A percentile compares a stretch with the other conserved stretches of the same genome.
Conservation (phyloP, 208 protist genomes). For the Acanthamoeba lenticulata region DNA sequence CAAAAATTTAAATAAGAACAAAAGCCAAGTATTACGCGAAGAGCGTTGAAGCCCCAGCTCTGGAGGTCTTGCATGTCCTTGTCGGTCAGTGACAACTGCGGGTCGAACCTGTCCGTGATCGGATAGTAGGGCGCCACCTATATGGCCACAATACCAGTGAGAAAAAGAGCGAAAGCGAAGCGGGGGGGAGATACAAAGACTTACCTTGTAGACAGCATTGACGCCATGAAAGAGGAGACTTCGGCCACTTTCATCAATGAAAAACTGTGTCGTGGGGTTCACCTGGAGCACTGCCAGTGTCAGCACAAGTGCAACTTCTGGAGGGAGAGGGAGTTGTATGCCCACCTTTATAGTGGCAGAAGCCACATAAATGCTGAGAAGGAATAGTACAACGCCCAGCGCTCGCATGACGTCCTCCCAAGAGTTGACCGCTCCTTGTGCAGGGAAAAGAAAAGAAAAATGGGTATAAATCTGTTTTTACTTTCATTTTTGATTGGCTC, state of each 20-base stretch:
- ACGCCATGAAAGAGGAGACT: conserved; percentile 79
- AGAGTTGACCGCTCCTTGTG: no score
- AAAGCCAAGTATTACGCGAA: conserved; percentile 56
- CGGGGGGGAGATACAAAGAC: background rate
- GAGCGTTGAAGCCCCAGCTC: conserved; percentile 76
- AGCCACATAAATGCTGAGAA: no score
- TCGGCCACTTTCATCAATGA: conserved; percentile 74
- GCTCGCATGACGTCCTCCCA: no score
- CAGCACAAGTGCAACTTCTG: no score
- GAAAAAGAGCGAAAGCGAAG: background rate
- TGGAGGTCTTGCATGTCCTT: conserved; percentile 69
- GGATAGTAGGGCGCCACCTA: conserved; percentile 50
- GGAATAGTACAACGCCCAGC: no score
- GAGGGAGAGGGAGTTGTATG: no score
- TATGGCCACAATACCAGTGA: background rate
- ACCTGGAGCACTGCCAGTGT: conserved; percentile 72
- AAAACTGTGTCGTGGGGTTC: conserved; percentile 64
- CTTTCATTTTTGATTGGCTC: no score
- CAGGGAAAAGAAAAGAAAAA: background rate
- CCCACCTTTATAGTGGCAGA: no score
- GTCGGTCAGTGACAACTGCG: conserved; percentile 40
- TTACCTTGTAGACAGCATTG: conserved; percentile 79
- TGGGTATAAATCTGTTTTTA: no score
- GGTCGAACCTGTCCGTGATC: conserved; percentile 37
- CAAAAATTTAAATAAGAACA: conserved; percentile 32